Evolutionary conservation across 2,329 filamentous ascomycete genomes (phyloP).

Genomic region (Penicillium sp.): DNA sequence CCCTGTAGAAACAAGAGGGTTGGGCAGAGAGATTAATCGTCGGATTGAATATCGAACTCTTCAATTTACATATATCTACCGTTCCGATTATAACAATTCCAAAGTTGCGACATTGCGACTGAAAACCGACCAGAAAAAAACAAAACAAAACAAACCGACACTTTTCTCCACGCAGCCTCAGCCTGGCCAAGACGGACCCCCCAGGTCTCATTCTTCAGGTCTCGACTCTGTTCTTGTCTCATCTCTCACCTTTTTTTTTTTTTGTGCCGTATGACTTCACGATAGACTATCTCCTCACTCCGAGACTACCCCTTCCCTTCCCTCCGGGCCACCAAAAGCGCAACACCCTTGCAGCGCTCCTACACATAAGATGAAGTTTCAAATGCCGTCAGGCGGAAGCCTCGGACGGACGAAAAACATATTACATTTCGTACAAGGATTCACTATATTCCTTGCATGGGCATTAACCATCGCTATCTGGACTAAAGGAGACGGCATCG

Average conservation of each 20-base stretch:
- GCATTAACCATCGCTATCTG: slow-evolving; percentile 60
- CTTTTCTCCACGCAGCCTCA: slow-evolving; percentile 3
- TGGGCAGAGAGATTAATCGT: background rate
- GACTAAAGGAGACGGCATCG: slow-evolving; percentile 54
- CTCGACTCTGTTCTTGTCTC: background rate
- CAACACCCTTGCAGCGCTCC: slow-evolving; percentile 23
- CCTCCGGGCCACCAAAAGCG: slow-evolving; percentile 10
- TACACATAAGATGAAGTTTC: slow-evolving; percentile 26
- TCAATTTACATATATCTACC: background rate
- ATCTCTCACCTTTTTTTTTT: background rate
- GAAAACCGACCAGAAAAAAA: background rate
- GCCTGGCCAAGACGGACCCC: background rate
- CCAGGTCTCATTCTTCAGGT: slow-evolving; percentile 1
- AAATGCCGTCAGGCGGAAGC: slow-evolving; percentile 39
- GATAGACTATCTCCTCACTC: background rate
- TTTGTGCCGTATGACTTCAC: slow-evolving; percentile 6
- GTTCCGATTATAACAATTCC: background rate
- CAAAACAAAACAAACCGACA: slow-evolving; percentile 5
- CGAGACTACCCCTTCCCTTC: slow-evolving; percentile 4
- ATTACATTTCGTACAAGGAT: slow-evolving; percentile 54
- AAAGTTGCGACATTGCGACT: background rate
- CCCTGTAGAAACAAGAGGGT: background rate
- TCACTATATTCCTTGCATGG: slow-evolving; percentile 60
- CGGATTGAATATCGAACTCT: background rate
- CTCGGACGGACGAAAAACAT: slow-evolving; percentile 58